Evolutionary conservation across 129 eudicot genomes (phyloP).

Genomic region (Silybum marianum): DNA sequence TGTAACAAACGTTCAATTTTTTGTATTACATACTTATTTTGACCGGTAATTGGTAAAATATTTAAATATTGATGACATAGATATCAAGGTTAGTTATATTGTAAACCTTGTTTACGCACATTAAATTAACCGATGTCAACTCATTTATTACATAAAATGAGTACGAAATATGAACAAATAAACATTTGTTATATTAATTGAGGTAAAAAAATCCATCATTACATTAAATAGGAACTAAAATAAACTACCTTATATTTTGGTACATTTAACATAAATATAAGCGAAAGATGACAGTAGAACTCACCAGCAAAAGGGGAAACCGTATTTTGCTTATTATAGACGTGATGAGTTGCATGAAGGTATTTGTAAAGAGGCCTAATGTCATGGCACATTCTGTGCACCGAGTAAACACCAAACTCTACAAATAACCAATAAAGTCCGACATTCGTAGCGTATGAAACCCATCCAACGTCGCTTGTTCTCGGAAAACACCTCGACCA

Average conservation of each 20-base stretch:
- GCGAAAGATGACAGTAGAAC: not conserved
- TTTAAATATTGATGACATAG: no score
- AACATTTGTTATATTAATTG: no score
- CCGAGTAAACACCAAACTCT: conserved; percentile 50
- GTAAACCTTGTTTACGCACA: no score
- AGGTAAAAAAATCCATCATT: no score
- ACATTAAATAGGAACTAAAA: not conserved
- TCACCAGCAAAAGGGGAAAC: conserved; percentile 55
- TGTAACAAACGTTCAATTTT: no score
- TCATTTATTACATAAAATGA: no score
- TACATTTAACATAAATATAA: not conserved
- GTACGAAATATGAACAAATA: not conserved
- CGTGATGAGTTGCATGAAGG: conserved; percentile 52
- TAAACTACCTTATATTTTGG: not conserved
- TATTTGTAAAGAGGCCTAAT: conserved; percentile 54
- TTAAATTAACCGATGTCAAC: no score
- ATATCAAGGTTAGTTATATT: no score
- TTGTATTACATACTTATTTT: no score
- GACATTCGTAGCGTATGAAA: conserved; percentile 21
- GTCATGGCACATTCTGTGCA: conserved; percentile 52
- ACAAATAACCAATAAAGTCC: conserved; percentile 35
- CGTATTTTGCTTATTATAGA: conserved; percentile 48
- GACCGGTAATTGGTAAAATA: no score
- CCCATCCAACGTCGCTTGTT: conserved; percentile 40
- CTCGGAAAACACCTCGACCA: conserved; percentile 47